A percentile compares a stretch with the other conserved stretches of the same genome.
Conservation (phyloP, 2,329 filamentous ascomycete species). For the Teratosphaeria nubilosa region DNA sequence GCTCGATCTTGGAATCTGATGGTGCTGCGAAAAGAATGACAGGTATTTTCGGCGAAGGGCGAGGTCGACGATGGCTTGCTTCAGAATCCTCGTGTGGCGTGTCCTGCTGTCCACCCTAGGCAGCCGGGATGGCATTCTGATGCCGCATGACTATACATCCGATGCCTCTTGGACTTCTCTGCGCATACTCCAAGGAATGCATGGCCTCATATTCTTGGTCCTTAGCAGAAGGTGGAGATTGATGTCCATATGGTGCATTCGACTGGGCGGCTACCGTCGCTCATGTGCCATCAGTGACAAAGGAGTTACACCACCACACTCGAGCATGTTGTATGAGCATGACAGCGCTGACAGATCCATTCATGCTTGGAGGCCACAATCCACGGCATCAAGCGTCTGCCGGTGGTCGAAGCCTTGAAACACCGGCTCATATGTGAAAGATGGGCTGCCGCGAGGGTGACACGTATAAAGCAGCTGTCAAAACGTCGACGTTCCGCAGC, state of each 20-base stretch:
- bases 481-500: neutral
- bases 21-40: neutral
- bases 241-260: neutral
- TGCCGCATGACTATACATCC: neutral
- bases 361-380: neutral
- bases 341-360: neutral
- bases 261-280: neutral
- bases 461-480: neutral
- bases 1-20: neutral
- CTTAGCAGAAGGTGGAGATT: neutral
- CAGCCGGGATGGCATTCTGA: neutral
- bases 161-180: neutral
- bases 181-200: neutral
- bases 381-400: neutral
- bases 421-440: neutral
- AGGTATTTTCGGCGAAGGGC: neutral
- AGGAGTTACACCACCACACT: neutral
- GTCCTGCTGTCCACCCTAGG: neutral
- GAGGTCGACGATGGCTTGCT: neutral
- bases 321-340: neutral
- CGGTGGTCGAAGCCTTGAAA: neutral
- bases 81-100: neutral
- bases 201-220: neutral
- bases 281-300: neutral
- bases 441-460: neutral